Evolutionary conservation across 495 filamentous ascomycete genomes (phyloP).

Genomic region (Trichoderma reesei): DNA sequence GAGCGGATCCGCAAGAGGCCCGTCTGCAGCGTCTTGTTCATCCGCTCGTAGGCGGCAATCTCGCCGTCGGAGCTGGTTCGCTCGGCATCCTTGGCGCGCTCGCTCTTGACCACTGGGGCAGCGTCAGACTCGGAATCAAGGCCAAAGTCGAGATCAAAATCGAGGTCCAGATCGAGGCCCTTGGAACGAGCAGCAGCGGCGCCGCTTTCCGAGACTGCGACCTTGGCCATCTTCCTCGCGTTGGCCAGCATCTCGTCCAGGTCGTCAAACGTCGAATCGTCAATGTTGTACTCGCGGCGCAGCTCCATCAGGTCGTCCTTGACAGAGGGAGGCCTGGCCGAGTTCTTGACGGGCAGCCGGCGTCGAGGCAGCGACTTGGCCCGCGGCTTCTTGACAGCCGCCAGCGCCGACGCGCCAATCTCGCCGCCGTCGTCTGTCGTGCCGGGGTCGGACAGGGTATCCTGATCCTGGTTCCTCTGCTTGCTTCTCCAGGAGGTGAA

Average conservation of each 20-base stretch:
- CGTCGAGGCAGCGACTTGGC: constrained; percentile 25
- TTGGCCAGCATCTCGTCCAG: constrained; percentile 31
- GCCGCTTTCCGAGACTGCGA: not conserved
- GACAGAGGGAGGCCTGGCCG: constrained; percentile 35
- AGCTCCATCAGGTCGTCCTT: constrained; percentile 42
- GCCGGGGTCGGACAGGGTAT: constrained; percentile 3
- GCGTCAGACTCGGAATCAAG: not conserved
- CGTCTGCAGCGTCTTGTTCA: constrained; percentile 50
- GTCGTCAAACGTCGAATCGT: constrained; percentile 46
- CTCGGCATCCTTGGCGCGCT: not conserved
- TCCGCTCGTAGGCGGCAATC: constrained; percentile 43
- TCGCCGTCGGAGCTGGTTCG: constrained; percentile 33
- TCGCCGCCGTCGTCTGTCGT: constrained; percentile 10
- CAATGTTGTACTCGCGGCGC: constrained; percentile 35
- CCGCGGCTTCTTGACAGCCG: constrained; percentile 20
- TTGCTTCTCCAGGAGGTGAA: not conserved
- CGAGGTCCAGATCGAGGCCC: constrained; percentile 3
- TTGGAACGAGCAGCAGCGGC: not conserved
- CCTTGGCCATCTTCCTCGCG: constrained; percentile 12
- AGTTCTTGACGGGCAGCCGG: constrained; percentile 35
- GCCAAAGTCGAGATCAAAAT: too few species aligned
- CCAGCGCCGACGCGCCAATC: constrained; percentile 20
- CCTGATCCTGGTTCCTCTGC: constrained; percentile 1
- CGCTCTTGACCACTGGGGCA: not conserved
- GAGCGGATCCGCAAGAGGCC: constrained; percentile 54